Base-by-base conservation (phyloP, 495 filamentous ascomycete genomes). In the Hypoxylon trugodes region DNA sequence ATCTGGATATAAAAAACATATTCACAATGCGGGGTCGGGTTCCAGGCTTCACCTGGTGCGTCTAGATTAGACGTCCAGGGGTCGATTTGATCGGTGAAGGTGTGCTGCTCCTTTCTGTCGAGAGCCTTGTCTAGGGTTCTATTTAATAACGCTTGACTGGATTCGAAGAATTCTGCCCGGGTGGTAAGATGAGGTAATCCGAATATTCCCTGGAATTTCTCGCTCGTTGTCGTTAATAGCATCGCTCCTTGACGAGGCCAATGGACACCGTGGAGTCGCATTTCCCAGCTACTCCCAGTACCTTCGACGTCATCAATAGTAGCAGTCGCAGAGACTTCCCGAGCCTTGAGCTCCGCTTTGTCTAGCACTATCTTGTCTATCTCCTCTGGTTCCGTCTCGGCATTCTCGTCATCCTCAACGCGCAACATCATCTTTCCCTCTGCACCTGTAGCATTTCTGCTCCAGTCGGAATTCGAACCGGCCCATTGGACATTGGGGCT, bases 121-220 rank as follows among this genome's bases (percentile, higher is more conserved):
- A 98, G 84, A 7, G 83, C 81, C 50, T 86, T 79, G 7, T 83
- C 82, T 16, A 98, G 76, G 0, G 90, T 93, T 56, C 82, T 77
- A 66, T 91, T 86, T 25, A 97, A 79, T 15, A 94, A 74, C 30
- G 75, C 71, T 58, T 90, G 86, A 19, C 89, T 85, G 1, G 87
- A 75, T 30, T 85, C 77, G 72, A 89, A 97, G 12, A 85, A 84
- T 41, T 86, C 81, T 13, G 81, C 69, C 10, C 85, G 87, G 10
- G 90, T 81, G 5, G 88, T 78, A 24, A 98, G 84, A 75, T 98
- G 92, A 16, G 95, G 93, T 57, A 98, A 74, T 18, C 88, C 86
- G 70, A 96, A 96, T 25, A 97, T 85, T 32, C 95, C 95, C 16
- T 87, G 82, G 71, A 93, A 97, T 77, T 96, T 97, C 71, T 96